A percentile compares a stretch with the other conserved stretches of the same genome.
Conservation (phyloP, 2,329 filamentous ascomycete genomes). For the Botrytis aclada region DNA sequence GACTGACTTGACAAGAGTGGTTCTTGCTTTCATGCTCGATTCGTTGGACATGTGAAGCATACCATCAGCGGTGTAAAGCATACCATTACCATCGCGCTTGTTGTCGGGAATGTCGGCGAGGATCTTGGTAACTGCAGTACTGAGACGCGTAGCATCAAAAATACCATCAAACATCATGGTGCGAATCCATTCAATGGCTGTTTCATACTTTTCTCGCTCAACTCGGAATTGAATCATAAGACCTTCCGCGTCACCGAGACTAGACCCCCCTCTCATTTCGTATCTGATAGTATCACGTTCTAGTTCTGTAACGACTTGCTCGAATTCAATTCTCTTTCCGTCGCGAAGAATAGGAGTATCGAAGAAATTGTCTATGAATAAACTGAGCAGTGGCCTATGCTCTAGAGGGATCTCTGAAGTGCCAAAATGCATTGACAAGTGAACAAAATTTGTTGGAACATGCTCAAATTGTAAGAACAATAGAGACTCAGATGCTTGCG, state of each 20-base stretch:
- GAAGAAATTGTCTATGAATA: slow-evolving; percentile 93
- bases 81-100: slow-evolving; percentile 77
- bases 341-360: slow-evolving; percentile 79
- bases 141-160: slow-evolving; percentile 69
- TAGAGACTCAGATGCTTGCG: slow-evolving; percentile 59
- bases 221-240: slow-evolving; percentile 79
- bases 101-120: slow-evolving; percentile 87
- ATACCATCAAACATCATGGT: slow-evolving; percentile 85
- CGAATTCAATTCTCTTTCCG: slow-evolving; percentile 77
- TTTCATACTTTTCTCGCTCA: slow-evolving; percentile 82
- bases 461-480: slow-evolving; percentile 97
- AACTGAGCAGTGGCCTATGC: slow-evolving; percentile 75
- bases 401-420: slow-evolving; percentile 75
- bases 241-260: slow-evolving; percentile 76
- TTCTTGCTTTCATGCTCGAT: slow-evolving; percentile 72
- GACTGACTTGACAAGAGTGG: slow-evolving; percentile 79
- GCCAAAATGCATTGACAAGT: slow-evolving; percentile 76
- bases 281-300: slow-evolving; percentile 91
- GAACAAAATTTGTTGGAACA: slow-evolving; percentile 88
- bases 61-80: slow-evolving; percentile 64
- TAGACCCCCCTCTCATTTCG: slow-evolving; percentile 63
- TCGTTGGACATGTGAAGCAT: slow-evolving; percentile 78
- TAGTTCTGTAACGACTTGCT: slow-evolving; percentile 85
- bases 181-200: slow-evolving; percentile 77
- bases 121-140: slow-evolving; percentile 70